Conservation (phyloP, 2,329 filamentous ascomycete species). For the Biscogniauxia sp. region DNA sequence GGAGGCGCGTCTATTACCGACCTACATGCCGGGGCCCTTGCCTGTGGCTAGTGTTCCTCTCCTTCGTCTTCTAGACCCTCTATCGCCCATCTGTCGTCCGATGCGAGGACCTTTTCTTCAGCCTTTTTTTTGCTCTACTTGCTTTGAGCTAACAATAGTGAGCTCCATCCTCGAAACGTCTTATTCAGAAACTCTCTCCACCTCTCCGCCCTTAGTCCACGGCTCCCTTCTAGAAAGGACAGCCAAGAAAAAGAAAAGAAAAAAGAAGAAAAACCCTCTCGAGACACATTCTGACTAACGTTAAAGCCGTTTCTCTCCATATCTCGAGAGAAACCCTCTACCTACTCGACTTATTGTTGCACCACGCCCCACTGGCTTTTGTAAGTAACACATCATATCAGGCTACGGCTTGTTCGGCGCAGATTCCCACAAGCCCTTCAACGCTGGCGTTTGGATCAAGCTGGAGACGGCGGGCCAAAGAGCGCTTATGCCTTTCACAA, state of each 20-base stretch:
- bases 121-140: neutral
- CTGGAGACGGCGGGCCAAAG: conserved; percentile 7
- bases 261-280: no score
- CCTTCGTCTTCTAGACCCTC: neutral
- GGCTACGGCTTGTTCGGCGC: conserved; percentile 48
- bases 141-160: neutral
- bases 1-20: no score
- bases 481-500: conserved; percentile 13
- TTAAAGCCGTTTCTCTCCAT: no score
- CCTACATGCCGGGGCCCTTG: no score
- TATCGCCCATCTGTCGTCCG: neutral
- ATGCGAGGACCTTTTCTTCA: neutral
- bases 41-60: neutral
- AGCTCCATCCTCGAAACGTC: conserved; percentile 14
- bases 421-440: conserved; percentile 36
- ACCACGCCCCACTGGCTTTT: conserved; percentile 31
- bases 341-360: conserved; percentile 28
- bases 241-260: no score
- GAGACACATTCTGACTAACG: no score
- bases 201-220: conserved; percentile 17
- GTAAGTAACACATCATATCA: conserved; percentile 41
- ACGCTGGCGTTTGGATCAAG: conserved; percentile 17
- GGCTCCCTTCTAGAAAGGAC: conserved; percentile 15
- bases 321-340: neutral
- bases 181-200: conserved; percentile 11